A percentile compares a stretch with the other conserved stretches of the same genome.
These are phyloP conservation scores for Pseudocercospora fijiensis DNA, from an alignment of 2,329 filamentous ascomycete genomes.

Conservation along the genomic window DNA sequence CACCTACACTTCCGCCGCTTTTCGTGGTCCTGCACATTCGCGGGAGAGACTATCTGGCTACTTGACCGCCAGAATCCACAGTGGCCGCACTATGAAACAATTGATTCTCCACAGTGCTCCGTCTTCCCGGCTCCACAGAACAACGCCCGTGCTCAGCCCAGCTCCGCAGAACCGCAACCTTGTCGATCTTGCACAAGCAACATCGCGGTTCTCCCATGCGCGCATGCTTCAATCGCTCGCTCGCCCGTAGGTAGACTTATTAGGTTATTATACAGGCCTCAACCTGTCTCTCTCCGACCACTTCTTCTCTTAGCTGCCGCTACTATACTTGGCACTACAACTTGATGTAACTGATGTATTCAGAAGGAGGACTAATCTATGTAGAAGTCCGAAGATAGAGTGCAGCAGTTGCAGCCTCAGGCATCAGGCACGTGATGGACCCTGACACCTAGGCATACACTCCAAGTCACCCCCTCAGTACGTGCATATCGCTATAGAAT, in stretches of 20 bases:
- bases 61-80: neutral
- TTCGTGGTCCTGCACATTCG: neutral
- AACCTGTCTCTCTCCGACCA: constrained; percentile 17
- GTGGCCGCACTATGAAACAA: neutral
- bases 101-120: neutral
- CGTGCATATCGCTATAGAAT: no score
- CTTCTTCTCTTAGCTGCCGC: neutral
- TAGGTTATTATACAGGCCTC: neutral
- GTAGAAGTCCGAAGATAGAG: no score
- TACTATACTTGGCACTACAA: neutral
- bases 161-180: constrained; percentile 11
- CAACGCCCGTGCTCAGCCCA: constrained; percentile 3
- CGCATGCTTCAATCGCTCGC: neutral
- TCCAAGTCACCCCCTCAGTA: no score
- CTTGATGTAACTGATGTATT: no score
- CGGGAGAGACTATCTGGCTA: neutral
- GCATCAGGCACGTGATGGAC: no score
- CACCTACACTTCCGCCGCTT: neutral
- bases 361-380: no score
- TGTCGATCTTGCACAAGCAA: neutral
- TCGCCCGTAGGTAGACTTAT: neutral
- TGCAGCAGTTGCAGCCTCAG: no score
- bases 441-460: no score
- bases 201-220: neutral
- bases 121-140: constrained; percentile 2